These are phyloP conservation scores for Penicillium angulare DNA, from an alignment of 495 filamentous ascomycete species.

Conservation along the genomic window DNA sequence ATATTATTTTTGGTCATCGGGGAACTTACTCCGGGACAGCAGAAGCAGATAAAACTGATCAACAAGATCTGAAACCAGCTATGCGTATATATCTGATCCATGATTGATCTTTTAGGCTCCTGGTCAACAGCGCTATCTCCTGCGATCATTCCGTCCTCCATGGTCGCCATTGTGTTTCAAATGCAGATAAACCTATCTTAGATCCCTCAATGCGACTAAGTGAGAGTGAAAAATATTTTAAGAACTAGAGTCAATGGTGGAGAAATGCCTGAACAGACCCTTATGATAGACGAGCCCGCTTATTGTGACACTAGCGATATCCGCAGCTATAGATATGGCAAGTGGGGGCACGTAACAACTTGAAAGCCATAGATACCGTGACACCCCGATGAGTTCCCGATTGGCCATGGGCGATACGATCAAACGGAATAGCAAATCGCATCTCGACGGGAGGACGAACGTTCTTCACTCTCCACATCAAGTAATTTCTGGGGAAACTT, in stretches of 20 bases:
- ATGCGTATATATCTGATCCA: constrained; percentile 30
- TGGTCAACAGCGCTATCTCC: constrained; percentile 1
- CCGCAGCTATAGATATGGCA: no score
- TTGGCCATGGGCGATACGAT: no score
- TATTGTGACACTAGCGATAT: no score
- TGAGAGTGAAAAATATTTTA: not conserved
- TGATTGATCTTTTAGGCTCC: constrained; percentile 5
- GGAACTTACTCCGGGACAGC: constrained; percentile 65
- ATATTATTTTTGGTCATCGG: no score
- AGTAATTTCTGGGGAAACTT: constrained; percentile 10
- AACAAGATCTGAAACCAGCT: constrained; percentile 44
- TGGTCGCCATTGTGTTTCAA: not conserved
- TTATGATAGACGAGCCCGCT: not conserved
- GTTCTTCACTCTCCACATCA: constrained; percentile 8
- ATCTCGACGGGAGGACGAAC: not conserved
- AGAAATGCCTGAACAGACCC: not conserved
- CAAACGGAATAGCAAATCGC: not conserved
- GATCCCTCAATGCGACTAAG: not conserved
- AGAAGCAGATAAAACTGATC: constrained; percentile 69
- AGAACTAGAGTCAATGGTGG: not conserved
- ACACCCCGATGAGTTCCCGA: no score
- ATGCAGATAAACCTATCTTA: not conserved
- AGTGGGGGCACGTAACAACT: no score
- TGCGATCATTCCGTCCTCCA: constrained; percentile 10
- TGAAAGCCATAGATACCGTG: no score